A percentile compares a stretch with the other conserved stretches of the same genome.
Conservation (phyloP, 2,329 filamentous ascomycete genomes). For the Diplodia intermedia region DNA sequence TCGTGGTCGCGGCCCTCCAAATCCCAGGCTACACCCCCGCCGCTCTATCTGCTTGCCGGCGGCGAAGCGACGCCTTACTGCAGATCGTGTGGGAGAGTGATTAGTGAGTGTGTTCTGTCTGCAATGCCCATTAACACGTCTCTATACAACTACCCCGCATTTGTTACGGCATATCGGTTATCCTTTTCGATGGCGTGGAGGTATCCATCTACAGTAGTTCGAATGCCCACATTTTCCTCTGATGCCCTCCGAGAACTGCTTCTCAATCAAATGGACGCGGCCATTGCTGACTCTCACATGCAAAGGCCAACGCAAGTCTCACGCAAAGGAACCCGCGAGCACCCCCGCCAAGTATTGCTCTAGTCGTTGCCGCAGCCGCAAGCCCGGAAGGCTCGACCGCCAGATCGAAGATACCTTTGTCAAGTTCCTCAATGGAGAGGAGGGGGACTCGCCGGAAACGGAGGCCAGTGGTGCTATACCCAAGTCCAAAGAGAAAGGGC, state of each 20-base stretch:
- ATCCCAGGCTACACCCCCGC: conserved; percentile 55
- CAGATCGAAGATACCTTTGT: conserved; percentile 62
- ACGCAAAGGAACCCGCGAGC: conserved; percentile 41
- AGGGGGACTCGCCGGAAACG: background rate
- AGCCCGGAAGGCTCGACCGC: conserved; percentile 58
- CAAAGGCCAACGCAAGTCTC: conserved; percentile 42
- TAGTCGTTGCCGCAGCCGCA: conserved; percentile 59
- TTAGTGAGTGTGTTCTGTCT: conserved; percentile 46
- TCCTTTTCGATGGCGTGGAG: background rate
- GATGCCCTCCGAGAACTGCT: background rate
- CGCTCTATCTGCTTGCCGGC: conserved; percentile 59
- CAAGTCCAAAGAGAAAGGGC: conserved; percentile 32
- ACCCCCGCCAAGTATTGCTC: conserved; percentile 64
- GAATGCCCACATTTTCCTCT: background rate
- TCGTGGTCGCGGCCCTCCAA: conserved; percentile 55
- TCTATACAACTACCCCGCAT: background rate
- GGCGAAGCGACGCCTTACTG: conserved; percentile 62
- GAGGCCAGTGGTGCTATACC: conserved; percentile 19
- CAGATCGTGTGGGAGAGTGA: conserved; percentile 63
- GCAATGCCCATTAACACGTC: background rate
- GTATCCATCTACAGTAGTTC: background rate
- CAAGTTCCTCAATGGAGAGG: conserved; percentile 47
- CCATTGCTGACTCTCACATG: background rate
- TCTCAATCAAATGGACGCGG: background rate
- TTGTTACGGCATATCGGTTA: background rate